Base-by-base conservation (phyloP, 371 early-diverging fungal genomes). In the Mortierella sp. region DNA sequence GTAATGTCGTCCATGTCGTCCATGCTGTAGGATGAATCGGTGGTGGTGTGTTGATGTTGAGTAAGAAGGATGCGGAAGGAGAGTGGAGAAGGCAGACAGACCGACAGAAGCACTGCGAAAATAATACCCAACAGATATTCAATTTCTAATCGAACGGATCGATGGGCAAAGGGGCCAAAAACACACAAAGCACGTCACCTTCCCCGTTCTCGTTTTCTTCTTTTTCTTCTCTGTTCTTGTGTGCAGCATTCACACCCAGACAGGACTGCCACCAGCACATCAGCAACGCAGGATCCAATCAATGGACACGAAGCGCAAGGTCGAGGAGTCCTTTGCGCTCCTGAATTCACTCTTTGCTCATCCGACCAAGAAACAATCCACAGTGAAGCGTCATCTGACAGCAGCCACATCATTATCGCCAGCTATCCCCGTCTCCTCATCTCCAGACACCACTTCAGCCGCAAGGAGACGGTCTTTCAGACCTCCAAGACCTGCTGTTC, bases 271-370 rank as follows among this genome's bases (percentile, higher is more conserved):
- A n/a, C 12, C n/a, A 15, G 5, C 24, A n/a, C 31, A 26, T 28
- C 57, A 47, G n/a, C 14, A n/a, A 37, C 19, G 27, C 50, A 21
- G 21, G 15, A 8, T 32, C 37, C 26, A 30, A 50, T 41, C 17
- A 27, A 57, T 59, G 67, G 68, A 67, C 23, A 41, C 68, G 3
- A 76, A 69, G 54, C 61, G 70, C 32, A 76, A 76, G 58, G 49
- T 76, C 27, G 78, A 76, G 4, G 65, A 76, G 54, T 76, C 78
- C 1, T 30, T 76, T 34, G 70, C 78, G 0, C 49, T 76, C 11
- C 78, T 76, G 50, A 76, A 76, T 59, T 76, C 78, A 14, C 61
- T 76, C 31, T 55, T 69, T 52, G 78, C 65, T 23, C 68, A 67
- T 23, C 70, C 70, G 0, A 34, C 43, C 37, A 76, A 69, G 60